Percentiles rank a stretch among this genome's conserved stretches.
Conservation (phyloP, 805 yeast species). For the Grigorovia transvaalensis region DNA sequence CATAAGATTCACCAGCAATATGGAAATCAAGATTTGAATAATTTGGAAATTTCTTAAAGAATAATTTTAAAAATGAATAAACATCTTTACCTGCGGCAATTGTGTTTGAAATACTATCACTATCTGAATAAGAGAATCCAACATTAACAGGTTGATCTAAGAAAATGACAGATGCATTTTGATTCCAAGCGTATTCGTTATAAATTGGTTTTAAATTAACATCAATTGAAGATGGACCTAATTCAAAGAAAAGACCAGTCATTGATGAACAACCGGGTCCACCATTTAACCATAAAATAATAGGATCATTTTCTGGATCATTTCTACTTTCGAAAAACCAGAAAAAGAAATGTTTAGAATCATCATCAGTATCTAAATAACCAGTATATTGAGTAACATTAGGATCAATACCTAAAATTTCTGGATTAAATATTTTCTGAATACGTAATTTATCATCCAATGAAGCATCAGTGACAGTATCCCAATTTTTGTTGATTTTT, state of each 20-base stretch:
- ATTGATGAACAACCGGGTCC: conserved; percentile 98
- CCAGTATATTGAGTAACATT: conserved; percentile 75
- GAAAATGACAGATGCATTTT: conserved; percentile 65
- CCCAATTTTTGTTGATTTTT: conserved; percentile 18
- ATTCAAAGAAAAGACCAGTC: conserved; percentile 95
- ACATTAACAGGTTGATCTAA: conserved; percentile 95
- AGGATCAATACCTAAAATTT: conserved; percentile 62
- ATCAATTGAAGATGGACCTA: conserved; percentile 75
- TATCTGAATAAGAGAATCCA: conserved; percentile 67
- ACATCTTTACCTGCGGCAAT: conserved; percentile 50
- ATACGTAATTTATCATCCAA: conserved; percentile 45
- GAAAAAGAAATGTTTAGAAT: conserved; percentile 78
- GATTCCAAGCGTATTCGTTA: conserved; percentile 78
- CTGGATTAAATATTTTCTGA: conserved; percentile 44
- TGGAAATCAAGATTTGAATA: conserved; percentile 62
- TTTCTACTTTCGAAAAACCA: conserved; percentile 84
- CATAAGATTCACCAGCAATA: conserved; percentile 93
- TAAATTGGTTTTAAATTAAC: conserved; percentile 36
- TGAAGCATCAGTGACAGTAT: conserved; percentile 28
- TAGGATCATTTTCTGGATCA: conserved; percentile 78
- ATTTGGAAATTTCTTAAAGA: conserved; percentile 64
- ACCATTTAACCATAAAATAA: conserved; percentile 89
- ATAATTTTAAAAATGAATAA: conserved; percentile 49
- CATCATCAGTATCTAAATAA: conserved; percentile 70
- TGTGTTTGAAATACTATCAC: conserved; percentile 54